Percentiles rank a stretch among this genome's conserved stretches.
Evolutionary conservation across 1,284 basidiomycete genomes (phyloP).

Genomic region (Irpex sp.): DNA sequence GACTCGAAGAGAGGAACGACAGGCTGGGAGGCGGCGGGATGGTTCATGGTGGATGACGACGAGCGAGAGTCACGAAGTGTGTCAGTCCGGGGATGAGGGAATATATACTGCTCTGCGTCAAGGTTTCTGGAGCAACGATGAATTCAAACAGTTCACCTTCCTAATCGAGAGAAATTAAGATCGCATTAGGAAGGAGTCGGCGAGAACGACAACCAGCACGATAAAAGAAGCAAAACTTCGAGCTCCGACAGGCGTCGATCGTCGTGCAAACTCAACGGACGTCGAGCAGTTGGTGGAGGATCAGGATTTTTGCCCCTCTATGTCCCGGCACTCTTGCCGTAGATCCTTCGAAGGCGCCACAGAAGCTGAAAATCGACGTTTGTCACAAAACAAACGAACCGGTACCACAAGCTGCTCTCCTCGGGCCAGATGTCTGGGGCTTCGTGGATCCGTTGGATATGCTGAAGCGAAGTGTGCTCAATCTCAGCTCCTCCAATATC

Average conservation of each 20-base stretch:
- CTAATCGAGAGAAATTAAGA: slow-evolving; percentile 6
- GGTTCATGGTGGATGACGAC: slow-evolving; percentile 21
- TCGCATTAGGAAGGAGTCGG: slow-evolving; percentile 8
- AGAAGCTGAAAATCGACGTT: neutral
- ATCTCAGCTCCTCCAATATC: neutral
- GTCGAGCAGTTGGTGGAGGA: neutral
- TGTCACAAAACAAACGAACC: neutral
- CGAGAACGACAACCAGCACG: slow-evolving; percentile 3
- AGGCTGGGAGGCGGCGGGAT: slow-evolving; percentile 18
- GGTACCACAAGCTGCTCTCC: neutral
- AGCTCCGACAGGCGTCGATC: slow-evolving; percentile 8
- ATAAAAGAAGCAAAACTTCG: slow-evolving; percentile 6
- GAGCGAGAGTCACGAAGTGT: slow-evolving; percentile 16
- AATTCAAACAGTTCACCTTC: slow-evolving; percentile 10
- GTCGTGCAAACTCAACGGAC: neutral
- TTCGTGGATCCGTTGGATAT: neutral
- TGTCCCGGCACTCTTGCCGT: neutral
- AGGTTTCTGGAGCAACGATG: slow-evolving; percentile 1
- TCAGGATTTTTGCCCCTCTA: neutral
- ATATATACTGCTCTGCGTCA: slow-evolving; percentile 21
- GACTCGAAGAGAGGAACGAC: slow-evolving; percentile 29
- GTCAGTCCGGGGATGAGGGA: slow-evolving; percentile 6
- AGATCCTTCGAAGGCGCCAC: neutral
- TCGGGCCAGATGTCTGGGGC: neutral
- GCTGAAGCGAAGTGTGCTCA: no score